Evolutionary conservation across 495 filamentous ascomycete genomes (phyloP).

Genomic region (Lasiosphaeriaceae sp.): DNA sequence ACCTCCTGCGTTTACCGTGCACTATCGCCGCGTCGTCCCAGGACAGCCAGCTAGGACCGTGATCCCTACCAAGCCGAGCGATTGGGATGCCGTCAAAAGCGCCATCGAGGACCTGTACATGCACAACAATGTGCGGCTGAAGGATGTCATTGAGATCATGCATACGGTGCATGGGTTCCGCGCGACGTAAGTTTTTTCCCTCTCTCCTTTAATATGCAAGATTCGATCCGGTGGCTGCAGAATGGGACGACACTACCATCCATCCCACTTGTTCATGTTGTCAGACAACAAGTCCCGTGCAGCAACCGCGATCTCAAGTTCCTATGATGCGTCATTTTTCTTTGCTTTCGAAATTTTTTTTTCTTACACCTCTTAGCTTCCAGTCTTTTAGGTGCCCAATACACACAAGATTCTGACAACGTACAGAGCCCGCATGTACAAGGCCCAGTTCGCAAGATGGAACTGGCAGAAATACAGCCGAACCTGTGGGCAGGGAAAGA

Average conservation of each 20-base stretch:
- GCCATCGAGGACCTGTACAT: constrained; percentile 14
- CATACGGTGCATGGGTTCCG: constrained; percentile 9
- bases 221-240: neutral
- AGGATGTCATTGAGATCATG: constrained; percentile 18
- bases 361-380: too few relatives aligned
- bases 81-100: constrained; percentile 11
- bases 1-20: too few relatives aligned
- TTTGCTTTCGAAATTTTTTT: too few relatives aligned
- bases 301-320: too few relatives aligned
- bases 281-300: constrained; percentile 4
- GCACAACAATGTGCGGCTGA: constrained; percentile 12
- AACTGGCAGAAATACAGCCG: constrained; percentile 16
- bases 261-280: neutral
- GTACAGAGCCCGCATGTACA: constrained; percentile 16
- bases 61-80: constrained; percentile 5
- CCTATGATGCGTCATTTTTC: too few relatives aligned
- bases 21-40: too few relatives aligned
- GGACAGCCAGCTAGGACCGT: neutral
- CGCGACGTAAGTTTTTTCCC: constrained; percentile 11
- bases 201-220: neutral
- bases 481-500: too few relatives aligned
- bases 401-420: neutral
- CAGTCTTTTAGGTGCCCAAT: neutral
- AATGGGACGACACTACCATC: neutral
- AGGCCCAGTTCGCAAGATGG: constrained; percentile 18